Evolutionary conservation across 2,329 filamentous ascomycete species (phyloP), one percentile per base, ranked within the genome.

Genomic region (Alternaria longipes): DNA sequence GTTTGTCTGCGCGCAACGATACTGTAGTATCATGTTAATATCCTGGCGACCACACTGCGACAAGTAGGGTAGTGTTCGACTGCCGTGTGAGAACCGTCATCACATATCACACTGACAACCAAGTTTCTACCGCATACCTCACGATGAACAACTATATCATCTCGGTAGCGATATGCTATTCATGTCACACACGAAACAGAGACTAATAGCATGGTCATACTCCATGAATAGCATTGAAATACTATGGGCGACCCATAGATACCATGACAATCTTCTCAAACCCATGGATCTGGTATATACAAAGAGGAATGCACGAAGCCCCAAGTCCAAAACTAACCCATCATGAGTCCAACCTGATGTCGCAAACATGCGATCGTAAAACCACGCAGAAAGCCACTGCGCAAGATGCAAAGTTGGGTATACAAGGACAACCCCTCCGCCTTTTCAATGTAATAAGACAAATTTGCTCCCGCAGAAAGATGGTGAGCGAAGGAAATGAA

Each of bases 371-470:
- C 22, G 30, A 45, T 20, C 54, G 22, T 18, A 24, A 56, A 42
- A 32, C 46, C n/a, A 36, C 41, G 40, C 40, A 54, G 52, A 62
- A 53, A 40, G 45, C 62, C 60, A 50, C 52, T 49, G 45, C 36
- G 49, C 57, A 50, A 70, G 59, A 73, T 69, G 65, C 60, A 66
- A 54, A 41, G 62, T 70, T 69, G 74, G 76, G 75, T 78, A 77
- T 78, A 77, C 72, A 77, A 73, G 65, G 65, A 65, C 56, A 64
- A 58, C 58, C 69, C 65, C 66, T 66, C 60, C 62, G 50, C 56
- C 70, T 67, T 56, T 61, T 66, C 58, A 53, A 46, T 58, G 52
- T 59, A 54, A 32, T 53, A 63, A 60, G 58, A 67, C 66, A 64
- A 44, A 46, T 47, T 54, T 54, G 60, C 41, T 32, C 54, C 60